A percentile compares a stretch with the other conserved stretches of the same genome.
Evolutionary conservation across 2,329 filamentous ascomycete species (phyloP).

Genomic region (Neofusicoccum cordaticola): DNA sequence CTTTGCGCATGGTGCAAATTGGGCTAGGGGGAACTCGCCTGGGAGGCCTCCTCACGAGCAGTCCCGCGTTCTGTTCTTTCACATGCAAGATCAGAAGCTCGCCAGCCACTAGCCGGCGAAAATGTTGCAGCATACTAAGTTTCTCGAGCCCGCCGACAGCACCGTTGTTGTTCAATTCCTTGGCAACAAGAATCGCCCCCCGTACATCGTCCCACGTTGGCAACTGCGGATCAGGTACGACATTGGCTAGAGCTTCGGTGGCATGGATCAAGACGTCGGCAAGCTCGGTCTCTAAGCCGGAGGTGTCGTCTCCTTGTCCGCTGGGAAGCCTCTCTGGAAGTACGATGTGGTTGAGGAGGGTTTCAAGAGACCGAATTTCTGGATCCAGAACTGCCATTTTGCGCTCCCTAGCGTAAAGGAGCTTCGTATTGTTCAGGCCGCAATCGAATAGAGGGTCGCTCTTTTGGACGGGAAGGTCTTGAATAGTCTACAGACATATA

Average conservation of each 20-base stretch:
- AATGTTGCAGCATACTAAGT: slow-evolving; percentile 20
- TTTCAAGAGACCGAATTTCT: slow-evolving; percentile 7
- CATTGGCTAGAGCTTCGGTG: background rate
- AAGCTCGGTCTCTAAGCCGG: slow-evolving; percentile 29
- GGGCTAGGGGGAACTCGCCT: slow-evolving; percentile 22
- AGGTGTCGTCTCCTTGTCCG: slow-evolving; percentile 29
- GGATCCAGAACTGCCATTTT: too few species aligned
- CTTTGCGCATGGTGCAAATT: background rate
- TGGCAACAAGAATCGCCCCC: too few species aligned
- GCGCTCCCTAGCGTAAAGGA: too few species aligned
- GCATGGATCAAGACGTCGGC: slow-evolving; percentile 20
- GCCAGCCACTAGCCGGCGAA: slow-evolving; percentile 19
- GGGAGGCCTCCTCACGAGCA: slow-evolving; percentile 41
- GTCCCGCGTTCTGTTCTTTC: slow-evolving; percentile 49
- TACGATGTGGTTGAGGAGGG: slow-evolving; percentile 37
- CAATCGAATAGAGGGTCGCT: too few species aligned
- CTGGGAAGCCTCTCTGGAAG: slow-evolving; percentile 41
- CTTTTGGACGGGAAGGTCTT: too few species aligned
- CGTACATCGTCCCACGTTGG: too few species aligned
- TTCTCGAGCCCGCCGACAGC: too few species aligned
- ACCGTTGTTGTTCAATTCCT: too few species aligned
- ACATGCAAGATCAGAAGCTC: slow-evolving; percentile 45
- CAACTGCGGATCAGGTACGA: too few species aligned
- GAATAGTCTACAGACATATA: too few species aligned
- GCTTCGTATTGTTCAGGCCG: too few species aligned